These are phyloP conservation scores for Triangularia setosa DNA, from an alignment of 2,329 filamentous ascomycete species.

Conservation along the genomic window DNA sequence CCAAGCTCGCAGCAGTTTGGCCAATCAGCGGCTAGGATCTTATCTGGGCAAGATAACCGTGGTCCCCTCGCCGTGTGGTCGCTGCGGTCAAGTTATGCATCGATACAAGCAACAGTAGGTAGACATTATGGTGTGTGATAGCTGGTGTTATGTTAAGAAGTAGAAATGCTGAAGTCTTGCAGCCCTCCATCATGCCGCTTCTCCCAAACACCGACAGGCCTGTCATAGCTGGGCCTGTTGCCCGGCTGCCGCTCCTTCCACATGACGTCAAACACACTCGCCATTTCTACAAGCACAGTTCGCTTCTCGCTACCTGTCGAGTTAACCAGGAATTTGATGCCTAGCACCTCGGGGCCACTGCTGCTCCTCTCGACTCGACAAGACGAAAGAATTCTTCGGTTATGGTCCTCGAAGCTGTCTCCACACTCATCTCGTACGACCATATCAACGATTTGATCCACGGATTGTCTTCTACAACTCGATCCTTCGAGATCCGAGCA, in stretches of 20 bases:
- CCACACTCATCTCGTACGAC: not conserved
- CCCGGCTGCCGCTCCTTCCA: not conserved
- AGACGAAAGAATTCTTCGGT: not conserved
- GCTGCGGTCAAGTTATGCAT: too few species aligned
- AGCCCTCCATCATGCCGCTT: constrained; percentile 4
- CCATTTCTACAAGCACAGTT: constrained; percentile 12
- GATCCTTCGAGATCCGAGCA: not conserved
- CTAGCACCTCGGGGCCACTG: not conserved
- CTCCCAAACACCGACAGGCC: constrained; percentile 9
- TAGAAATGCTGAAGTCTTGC: not conserved
- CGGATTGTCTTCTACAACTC: not conserved
- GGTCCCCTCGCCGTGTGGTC: too few species aligned
- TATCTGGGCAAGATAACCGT: not conserved
- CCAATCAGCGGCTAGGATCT: too few species aligned
- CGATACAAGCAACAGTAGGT: too few species aligned
- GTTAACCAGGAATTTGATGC: constrained; percentile 11
- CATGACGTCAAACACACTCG: constrained; percentile 5
- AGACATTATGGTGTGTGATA: too few species aligned
- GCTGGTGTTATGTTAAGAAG: too few species aligned
- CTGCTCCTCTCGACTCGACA: not conserved
- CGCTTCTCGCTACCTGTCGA: constrained; percentile 1
- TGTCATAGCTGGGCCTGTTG: not conserved
- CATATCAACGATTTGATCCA: constrained; percentile 14
- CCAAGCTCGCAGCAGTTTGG: too few species aligned
- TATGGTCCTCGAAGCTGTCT: not conserved